A percentile compares a stretch with the other conserved stretches of the same genome.
Evolutionary conservation across 176 grass and related monocot species (phyloP).

Genomic region (Tuctoria greenei): DNA sequence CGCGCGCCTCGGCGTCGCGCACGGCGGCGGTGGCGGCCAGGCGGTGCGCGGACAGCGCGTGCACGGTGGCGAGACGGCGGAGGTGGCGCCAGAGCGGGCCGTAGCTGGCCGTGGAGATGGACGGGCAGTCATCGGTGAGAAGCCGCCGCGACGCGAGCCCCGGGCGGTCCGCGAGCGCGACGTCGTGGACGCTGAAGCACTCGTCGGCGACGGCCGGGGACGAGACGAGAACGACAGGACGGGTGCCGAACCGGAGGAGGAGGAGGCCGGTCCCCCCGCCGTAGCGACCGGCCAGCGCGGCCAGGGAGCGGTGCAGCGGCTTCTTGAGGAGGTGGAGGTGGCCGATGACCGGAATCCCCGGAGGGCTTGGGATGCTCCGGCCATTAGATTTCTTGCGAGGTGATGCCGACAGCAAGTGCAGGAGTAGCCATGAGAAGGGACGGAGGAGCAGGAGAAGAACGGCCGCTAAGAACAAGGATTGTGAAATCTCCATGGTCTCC

Average conservation of each 20-base stretch:
- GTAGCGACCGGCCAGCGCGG: conserved; percentile 34
- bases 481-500: conserved; percentile 30
- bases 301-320: conserved; percentile 58
- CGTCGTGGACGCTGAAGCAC: conserved; percentile 70
- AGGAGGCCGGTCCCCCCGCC: conserved; percentile 42
- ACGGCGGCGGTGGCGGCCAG: conserved; percentile 14
- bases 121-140: conserved; percentile 34
- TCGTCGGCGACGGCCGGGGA: conserved; percentile 47
- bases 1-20: conserved; percentile 28
- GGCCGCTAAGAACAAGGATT: conserved; percentile 2
- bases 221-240: conserved; percentile 56
- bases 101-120: conserved; percentile 25
- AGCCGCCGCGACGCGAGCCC: conserved; percentile 17
- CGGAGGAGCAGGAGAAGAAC: conserved; percentile 11
- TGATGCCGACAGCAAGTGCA: neutral
- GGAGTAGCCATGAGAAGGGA: conserved; percentile 14
- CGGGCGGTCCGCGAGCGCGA: conserved; percentile 61
- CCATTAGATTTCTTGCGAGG: neutral
- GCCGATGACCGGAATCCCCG: conserved; percentile 50
- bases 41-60: conserved; percentile 42
- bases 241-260: conserved; percentile 52
- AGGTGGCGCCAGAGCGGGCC: conserved; percentile 65
- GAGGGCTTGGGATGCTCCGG: conserved; percentile 38
- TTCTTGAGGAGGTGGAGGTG: conserved; percentile 82
- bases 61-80: conserved; percentile 55